Percentiles rank a stretch among this genome's conserved stretches.
These are phyloP conservation scores for Suhomyces faveliae DNA, from an alignment of 805 yeast species.

Conservation along the genomic window DNA sequence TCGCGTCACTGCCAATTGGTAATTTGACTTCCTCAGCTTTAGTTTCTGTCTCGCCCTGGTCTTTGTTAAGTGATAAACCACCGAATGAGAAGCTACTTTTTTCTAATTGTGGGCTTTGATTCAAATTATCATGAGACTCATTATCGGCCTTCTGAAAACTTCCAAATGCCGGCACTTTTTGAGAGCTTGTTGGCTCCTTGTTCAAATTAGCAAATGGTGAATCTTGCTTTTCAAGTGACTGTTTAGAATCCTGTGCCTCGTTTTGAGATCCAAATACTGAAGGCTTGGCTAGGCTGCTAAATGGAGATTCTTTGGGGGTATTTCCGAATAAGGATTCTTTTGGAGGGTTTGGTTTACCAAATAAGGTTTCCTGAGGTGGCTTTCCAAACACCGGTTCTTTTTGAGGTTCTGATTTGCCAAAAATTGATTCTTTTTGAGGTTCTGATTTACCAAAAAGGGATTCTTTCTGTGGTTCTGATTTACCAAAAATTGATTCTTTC, in stretches of 20 bases:
- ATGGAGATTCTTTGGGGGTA: background rate
- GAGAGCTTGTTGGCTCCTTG: background rate
- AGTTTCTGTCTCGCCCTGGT: background rate
- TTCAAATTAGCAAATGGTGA: background rate
- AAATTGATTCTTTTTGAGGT: background rate
- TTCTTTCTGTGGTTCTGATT: conserved; percentile 3
- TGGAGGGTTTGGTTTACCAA: background rate
- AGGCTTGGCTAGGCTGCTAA: background rate
- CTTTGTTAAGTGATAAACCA: background rate
- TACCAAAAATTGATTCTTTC: conserved; percentile 8
- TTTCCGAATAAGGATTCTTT: background rate
- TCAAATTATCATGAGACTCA: too few relatives aligned
- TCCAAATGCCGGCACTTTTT: background rate
- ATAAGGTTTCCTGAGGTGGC: background rate
- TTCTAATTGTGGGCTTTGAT: too few relatives aligned
- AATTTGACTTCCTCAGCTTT: background rate
- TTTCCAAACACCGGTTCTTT: background rate
- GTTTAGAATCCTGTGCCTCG: background rate
- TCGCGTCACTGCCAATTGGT: too few relatives aligned
- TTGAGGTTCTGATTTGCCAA: background rate
- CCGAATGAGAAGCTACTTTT: background rate
- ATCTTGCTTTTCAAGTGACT: background rate
- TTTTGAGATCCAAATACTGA: background rate
- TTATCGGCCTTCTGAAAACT: too few relatives aligned
- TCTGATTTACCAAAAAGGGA: conserved; percentile 4